Evolutionary conservation across 495 filamentous ascomycete genomes (phyloP).

Genomic region (Rostrohypoxylon terebratum): DNA sequence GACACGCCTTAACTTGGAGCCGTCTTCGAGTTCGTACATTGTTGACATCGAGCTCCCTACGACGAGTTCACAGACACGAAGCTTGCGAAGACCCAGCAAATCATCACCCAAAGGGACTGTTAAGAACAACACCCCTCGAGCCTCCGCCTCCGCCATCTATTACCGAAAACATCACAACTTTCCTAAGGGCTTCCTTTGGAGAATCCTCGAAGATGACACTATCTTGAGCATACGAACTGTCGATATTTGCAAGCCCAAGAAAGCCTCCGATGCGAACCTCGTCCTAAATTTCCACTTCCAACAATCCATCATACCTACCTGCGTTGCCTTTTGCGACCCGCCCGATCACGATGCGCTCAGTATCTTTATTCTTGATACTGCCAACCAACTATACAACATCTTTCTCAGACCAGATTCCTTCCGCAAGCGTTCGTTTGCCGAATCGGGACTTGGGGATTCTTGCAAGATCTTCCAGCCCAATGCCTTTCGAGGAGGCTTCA

Average conservation of each 20-base stretch:
- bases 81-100: slow-evolving; percentile 49
- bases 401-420: slow-evolving; percentile 85
- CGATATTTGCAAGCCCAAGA: slow-evolving; percentile 79
- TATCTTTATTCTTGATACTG: slow-evolving; percentile 82
- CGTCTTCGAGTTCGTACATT: slow-evolving; percentile 73
- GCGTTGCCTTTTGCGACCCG: slow-evolving; percentile 83
- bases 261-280: slow-evolving; percentile 73
- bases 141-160: slow-evolving; percentile 84
- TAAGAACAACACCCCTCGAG: slow-evolving; percentile 70
- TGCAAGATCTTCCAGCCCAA: slow-evolving; percentile 79
- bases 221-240: slow-evolving; percentile 84
- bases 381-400: slow-evolving; percentile 82
- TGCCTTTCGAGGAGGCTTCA: slow-evolving; percentile 71
- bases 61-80: slow-evolving; percentile 47
- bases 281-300: slow-evolving; percentile 83
- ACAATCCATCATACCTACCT: slow-evolving; percentile 73
- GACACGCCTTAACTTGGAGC: slow-evolving; percentile 83
- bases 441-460: slow-evolving; percentile 77
- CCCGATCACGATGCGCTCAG: slow-evolving; percentile 81
- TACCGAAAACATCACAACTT: slow-evolving; percentile 78
- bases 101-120: slow-evolving; percentile 53
- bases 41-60: slow-evolving; percentile 80
- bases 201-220: slow-evolving; percentile 82
- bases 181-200: slow-evolving; percentile 89
- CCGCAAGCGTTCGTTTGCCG: slow-evolving; percentile 70